Base-by-base conservation (phyloP, 805 yeast genomes). In the Millerozyma miso region DNA sequence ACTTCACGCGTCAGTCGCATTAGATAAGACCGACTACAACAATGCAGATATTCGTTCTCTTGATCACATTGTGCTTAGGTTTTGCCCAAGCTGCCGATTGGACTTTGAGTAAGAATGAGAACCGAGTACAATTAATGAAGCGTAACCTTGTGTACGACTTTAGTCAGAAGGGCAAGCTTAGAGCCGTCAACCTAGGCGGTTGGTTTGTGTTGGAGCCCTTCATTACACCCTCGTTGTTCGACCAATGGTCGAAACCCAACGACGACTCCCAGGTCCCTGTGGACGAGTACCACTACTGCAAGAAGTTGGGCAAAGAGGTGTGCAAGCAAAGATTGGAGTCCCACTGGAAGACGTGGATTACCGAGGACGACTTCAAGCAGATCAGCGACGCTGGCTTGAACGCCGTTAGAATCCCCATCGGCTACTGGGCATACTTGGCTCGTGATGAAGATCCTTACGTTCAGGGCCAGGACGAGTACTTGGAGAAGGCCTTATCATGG, bases 201-300 rank as follows among this genome's bases (percentile, higher is more conserved):
- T 88, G 96, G 96, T 74, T 88, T 39, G 88, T 88, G 1, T 65
- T 88, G 35, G 97, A 88, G 64, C 88, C 96, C 2, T 88, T 74
- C 63, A 88, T 88, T 57, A 85, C 88, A 1, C 96, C 96, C 4
- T 78, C 89, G 1, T 61, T 85, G 37, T 88, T 89, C 56, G 65
- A 70, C 43, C 75, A 73, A 37, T 75, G 71, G 34, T 70, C 77
- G 17, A 63, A 63, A 40, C 50, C 51, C 4, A 47, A 47, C 39
- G 63, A 57, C 40, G 55, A 59, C 38, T 45, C 56, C 2, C 60
- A 72, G 31, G 69, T 77, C 17, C 96, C 96, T 2, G 83, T 84
- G 20, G 97, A 89, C 63, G 97, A 89, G 66, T 88, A 80, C 62
- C 88, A 83, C 58, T 81, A 73, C 58, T 68, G 83, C 33, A 56